A percentile compares a stretch with the other conserved stretches of the same genome.
phyloP scores from a whole-genome alignment of 495 filamentous ascomycete species.

The Penicillium waksmanii region DNA sequence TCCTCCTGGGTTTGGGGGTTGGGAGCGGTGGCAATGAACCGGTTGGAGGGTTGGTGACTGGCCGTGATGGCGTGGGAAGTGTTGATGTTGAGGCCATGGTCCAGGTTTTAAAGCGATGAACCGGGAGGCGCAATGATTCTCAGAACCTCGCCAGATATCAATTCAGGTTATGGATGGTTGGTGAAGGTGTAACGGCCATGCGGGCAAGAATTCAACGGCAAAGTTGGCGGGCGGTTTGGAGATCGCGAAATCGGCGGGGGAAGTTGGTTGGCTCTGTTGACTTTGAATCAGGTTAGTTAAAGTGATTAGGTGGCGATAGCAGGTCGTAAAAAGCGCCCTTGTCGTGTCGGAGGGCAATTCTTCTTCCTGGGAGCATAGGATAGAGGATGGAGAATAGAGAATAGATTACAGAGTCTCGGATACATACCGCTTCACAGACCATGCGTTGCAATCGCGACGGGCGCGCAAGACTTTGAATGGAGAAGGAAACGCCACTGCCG shows the following conservation, averaged over 20 bases:
- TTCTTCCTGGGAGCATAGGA: too few species aligned
- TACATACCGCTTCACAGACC: slow-evolving; percentile 30
- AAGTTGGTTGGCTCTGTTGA: neutral
- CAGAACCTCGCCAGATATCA: slow-evolving; percentile 1
- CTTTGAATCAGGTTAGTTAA: neutral
- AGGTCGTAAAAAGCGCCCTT: too few species aligned
- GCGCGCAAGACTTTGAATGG: neutral
- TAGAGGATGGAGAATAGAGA: neutral
- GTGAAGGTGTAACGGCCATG: slow-evolving; percentile 19
- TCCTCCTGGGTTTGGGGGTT: slow-evolving; percentile 70
- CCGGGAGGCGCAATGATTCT: neutral
- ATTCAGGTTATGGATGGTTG: slow-evolving; percentile 11
- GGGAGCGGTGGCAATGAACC: slow-evolving; percentile 71
- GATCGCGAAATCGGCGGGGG: slow-evolving; percentile 2
- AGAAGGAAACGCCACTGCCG: slow-evolving; percentile 18
- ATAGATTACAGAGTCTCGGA: slow-evolving; percentile 15
- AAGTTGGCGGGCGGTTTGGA: neutral
- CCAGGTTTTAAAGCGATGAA: neutral
- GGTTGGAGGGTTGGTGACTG: slow-evolving; percentile 64
- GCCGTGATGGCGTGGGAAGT: slow-evolving; percentile 62
- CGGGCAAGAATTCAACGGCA: slow-evolving; percentile 7
- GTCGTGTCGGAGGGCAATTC: too few species aligned
- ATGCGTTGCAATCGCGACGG: slow-evolving; percentile 29
- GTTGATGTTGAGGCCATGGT: slow-evolving; percentile 61
- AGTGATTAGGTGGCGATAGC: neutral